Evolutionary conservation across 2,329 filamentous ascomycete species (phyloP).

Genomic region (Botrytis elliptica): DNA sequence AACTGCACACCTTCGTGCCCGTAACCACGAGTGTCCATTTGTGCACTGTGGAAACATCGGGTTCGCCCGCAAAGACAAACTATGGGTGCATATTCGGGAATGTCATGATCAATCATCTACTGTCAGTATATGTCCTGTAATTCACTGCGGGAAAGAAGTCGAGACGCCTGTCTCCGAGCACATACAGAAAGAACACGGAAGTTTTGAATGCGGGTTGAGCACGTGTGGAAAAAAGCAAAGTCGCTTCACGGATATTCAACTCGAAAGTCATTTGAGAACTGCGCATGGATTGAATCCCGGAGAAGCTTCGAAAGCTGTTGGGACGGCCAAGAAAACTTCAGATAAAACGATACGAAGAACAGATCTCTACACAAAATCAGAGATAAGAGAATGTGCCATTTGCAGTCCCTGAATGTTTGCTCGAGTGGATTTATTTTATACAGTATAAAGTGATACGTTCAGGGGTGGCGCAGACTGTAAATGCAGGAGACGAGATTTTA

Average conservation of each 20-base stretch:
- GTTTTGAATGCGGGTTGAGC: conserved; percentile 8
- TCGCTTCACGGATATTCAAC: neutral
- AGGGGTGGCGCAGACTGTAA: neutral
- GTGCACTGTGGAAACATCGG: neutral
- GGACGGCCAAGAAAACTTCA: neutral
- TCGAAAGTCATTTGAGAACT: neutral
- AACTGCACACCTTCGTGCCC: neutral
- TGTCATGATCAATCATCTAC: neutral
- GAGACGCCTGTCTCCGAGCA: neutral
- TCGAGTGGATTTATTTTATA: neutral
- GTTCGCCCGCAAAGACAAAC: conserved; percentile 12
- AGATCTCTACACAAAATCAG: neutral
- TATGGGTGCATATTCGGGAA: conserved; percentile 9
- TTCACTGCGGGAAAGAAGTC: neutral
- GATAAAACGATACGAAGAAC: neutral
- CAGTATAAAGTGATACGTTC: neutral
- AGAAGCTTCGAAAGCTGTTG: neutral
- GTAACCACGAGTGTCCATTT: conserved; percentile 14
- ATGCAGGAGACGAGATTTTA: neutral
- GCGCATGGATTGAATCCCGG: neutral
- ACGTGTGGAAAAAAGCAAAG: neutral
- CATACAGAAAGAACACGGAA: conserved; percentile 13
- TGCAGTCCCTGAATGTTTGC: neutral
- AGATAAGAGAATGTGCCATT: neutral
- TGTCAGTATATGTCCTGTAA: neutral